Conservation (phyloP, 805 yeast genomes). For the Pichia exigua region DNA sequence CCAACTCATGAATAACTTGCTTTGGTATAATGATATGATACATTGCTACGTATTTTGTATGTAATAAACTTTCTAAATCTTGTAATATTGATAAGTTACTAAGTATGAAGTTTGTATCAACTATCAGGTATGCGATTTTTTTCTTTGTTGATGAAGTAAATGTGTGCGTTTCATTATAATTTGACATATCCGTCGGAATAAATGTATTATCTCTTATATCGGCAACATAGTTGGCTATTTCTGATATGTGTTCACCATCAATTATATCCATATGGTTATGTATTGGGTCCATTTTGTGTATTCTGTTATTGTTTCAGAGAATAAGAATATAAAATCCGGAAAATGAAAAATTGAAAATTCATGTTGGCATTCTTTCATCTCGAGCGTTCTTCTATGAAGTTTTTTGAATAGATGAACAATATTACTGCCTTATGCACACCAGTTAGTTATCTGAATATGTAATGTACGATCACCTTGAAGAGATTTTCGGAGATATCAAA, state of each 20-base stretch:
- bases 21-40: constrained; percentile 55
- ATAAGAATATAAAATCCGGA: background rate
- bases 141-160: background rate
- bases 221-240: constrained; percentile 1
- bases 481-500: too few relatives aligned
- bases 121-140: constrained; percentile 34
- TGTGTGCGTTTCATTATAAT: background rate
- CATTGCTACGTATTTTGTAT: constrained; percentile 34
- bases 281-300: background rate
- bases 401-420: too few relatives aligned
- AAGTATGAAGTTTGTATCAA: constrained; percentile 79
- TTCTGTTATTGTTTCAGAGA: background rate
- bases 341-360: background rate
- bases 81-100: constrained; percentile 58
- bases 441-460: too few relatives aligned
- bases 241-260: background rate
- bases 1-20: constrained; percentile 70
- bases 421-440: too few relatives aligned
- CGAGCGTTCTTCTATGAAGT: too few relatives aligned
- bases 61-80: constrained; percentile 34
- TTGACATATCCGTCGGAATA: background rate
- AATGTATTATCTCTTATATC: background rate
- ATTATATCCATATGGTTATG: constrained; percentile 7
- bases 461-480: too few relatives aligned
- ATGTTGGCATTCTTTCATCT: background rate